Evolutionary conservation across 768 basidiomycete genomes (phyloP).

Genomic region (Boletus reticulatus): DNA sequence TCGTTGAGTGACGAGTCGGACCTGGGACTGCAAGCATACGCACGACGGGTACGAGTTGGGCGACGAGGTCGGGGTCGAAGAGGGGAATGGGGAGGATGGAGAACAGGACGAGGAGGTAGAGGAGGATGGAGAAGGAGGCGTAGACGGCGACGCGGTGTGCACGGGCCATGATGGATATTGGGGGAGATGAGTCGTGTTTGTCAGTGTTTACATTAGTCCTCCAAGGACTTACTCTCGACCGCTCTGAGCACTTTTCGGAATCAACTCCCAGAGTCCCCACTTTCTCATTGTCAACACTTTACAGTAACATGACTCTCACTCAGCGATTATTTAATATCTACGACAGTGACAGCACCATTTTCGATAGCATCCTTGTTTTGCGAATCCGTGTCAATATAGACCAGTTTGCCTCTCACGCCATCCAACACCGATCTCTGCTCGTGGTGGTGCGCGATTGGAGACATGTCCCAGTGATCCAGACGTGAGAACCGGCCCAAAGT

Average conservation of each 20-base stretch:
- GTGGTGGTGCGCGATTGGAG: background rate
- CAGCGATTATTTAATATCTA: no score
- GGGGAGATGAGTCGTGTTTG: no score
- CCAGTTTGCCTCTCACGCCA: background rate
- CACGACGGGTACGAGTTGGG: slow-evolving; percentile 16
- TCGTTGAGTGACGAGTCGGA: background rate
- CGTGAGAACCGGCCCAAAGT: background rate
- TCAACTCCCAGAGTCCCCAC: no score
- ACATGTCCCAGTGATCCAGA: background rate
- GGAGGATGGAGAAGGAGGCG: slow-evolving; percentile 38
- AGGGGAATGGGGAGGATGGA: slow-evolving; percentile 16
- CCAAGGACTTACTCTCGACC: no score
- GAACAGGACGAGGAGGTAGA: slow-evolving; percentile 39
- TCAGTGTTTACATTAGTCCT: no score
- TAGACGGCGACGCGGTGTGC: slow-evolving; percentile 52
- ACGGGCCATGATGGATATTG: slow-evolving; percentile 50
- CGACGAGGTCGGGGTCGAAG: slow-evolving; percentile 3
- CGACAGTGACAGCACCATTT: no score
- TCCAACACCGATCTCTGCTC: background rate
- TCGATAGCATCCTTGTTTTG: no score
- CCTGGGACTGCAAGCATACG: background rate
- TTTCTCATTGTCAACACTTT: no score
- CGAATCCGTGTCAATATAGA: background rate
- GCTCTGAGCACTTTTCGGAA: no score
- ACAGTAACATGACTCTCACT: no score